Conservation (phyloP, 2,329 filamentous ascomycete genomes). For the Phaeomoniella chlamydospora region DNA sequence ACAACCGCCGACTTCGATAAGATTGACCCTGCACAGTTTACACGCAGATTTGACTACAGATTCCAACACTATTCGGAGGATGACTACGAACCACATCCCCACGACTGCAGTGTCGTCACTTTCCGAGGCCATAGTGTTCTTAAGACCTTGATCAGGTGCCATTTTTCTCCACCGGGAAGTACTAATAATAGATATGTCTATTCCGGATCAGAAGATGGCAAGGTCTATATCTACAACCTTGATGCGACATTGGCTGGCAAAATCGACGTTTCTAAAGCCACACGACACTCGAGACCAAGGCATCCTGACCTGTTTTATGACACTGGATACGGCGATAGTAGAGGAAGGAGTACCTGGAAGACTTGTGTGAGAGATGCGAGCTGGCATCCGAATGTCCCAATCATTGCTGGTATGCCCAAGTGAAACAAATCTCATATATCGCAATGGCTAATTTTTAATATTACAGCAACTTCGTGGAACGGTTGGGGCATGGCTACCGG, state of each 20-base stretch:
- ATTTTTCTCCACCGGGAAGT: slow-evolving; percentile 78
- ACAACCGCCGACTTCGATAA: slow-evolving; percentile 41
- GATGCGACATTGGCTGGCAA: slow-evolving; percentile 69
- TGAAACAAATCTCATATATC: slow-evolving; percentile 1
- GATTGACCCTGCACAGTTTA: slow-evolving; percentile 37
- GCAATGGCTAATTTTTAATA: not conserved
- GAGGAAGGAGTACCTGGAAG: slow-evolving; percentile 47
- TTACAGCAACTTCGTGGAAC: slow-evolving; percentile 65
- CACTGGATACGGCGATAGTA: slow-evolving; percentile 36
- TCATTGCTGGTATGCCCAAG: slow-evolving; percentile 48
- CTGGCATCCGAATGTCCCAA: slow-evolving; percentile 76
- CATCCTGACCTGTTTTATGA: slow-evolving; percentile 38
- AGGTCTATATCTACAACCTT: slow-evolving; percentile 84
- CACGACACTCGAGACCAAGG: slow-evolving; percentile 44
- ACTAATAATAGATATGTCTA: slow-evolving; percentile 90
- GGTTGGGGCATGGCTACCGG: slow-evolving; percentile 59
- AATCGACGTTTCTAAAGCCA: slow-evolving; percentile 64
- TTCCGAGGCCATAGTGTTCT: slow-evolving; percentile 83
- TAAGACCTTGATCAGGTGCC: slow-evolving; percentile 82
- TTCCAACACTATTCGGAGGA: slow-evolving; percentile 38
- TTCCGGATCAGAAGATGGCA: slow-evolving; percentile 76
- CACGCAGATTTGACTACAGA: slow-evolving; percentile 49
- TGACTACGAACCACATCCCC: slow-evolving; percentile 50
- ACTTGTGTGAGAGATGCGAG: slow-evolving; percentile 77
- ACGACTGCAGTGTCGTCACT: slow-evolving; percentile 86